phyloP scores from a whole-genome alignment of 1,139 yeast genomes.

The Blastobotrys petasosporus region DNA sequence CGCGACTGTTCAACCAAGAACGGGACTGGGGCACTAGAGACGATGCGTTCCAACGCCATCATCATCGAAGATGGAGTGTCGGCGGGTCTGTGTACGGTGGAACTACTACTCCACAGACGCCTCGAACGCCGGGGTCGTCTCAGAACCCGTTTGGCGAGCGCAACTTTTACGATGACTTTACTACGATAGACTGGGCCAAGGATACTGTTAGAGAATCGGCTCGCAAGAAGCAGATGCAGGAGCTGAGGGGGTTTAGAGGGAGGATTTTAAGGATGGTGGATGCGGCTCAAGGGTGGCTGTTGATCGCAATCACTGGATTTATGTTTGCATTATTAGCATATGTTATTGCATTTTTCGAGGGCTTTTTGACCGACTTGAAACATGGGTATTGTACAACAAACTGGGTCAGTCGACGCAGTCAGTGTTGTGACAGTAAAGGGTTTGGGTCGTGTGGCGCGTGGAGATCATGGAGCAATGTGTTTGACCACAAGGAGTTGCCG shows the following conservation, averaged over 20 bases:
- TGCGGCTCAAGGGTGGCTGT: conserved; percentile 44
- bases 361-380: conserved; percentile 47
- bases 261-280: conserved; percentile 31
- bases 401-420: conserved; percentile 43
- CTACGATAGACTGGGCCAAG: conserved; percentile 64
- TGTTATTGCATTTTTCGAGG: conserved; percentile 47
- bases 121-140: background rate
- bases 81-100: background rate
- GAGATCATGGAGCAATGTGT: conserved; percentile 43
- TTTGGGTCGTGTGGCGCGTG: conserved; percentile 38
- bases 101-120: background rate
- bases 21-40: no score
- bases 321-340: conserved; percentile 48
- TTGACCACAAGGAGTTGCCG: conserved; percentile 10
- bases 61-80: no score
- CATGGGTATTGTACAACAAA: conserved; percentile 49
- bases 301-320: conserved; percentile 46
- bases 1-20: no score
- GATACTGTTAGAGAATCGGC: conserved; percentile 47
- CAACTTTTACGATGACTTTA: conserved; percentile 49
- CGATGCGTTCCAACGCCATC: no score
- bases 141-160: conserved; percentile 1
- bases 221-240: conserved; percentile 39
- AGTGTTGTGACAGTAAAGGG: conserved; percentile 38
- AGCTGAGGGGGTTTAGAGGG: conserved; percentile 35